Base-by-base conservation (phyloP, 23 red algal species). In the Porphyridium purpureum region DNA sequence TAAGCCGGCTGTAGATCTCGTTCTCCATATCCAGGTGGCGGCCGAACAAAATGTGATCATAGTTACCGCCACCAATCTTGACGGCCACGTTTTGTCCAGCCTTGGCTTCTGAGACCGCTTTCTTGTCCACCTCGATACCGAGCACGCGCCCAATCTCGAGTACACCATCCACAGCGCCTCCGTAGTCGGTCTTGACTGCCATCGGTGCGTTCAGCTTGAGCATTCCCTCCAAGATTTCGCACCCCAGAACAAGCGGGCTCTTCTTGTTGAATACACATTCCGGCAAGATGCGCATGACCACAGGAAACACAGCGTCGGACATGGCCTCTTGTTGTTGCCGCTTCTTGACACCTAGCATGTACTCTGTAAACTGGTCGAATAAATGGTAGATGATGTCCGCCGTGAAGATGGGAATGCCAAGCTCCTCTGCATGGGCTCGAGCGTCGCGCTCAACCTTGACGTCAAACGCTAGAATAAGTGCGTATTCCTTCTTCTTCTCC, bases 341-440 rank as follows among this genome's bases (percentile, higher is more conserved):
- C 54, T 75, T 75, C 33, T 73, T 69, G 52, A 85, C 26, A 24
- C 79, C 53, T 28, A 80, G 79, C 90, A 98, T 98, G 52, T 98
- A 81, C 4, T 55, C 67, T 0, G 64, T 84, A 66, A 98, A 98
- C 27, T 74, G 78, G 69, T 98, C 90, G 58, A 98, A 98, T 22
- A 98, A 57, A 51, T 98, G 78, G 57, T 86, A 98, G 47, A 98
- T 98, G 66, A 98, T 98, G 57, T 98, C 90, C n/a, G 90, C 90
- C 11, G 90, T 86, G 70, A 98, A 98, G 55, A 98, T 98, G 32
- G 59, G 69, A 24, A 98, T 72, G 9, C 68, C 78, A n/a, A 72
- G 66, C 44, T 86, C 74, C 51, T 98, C 80, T 1, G 90, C 80
- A 53, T 77, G 30, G 32, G 85, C 90, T 11, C 74, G 67, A 26